phyloP scores from a whole-genome alignment of 805 yeast species.

The Isabelozyma gotoi region DNA sequence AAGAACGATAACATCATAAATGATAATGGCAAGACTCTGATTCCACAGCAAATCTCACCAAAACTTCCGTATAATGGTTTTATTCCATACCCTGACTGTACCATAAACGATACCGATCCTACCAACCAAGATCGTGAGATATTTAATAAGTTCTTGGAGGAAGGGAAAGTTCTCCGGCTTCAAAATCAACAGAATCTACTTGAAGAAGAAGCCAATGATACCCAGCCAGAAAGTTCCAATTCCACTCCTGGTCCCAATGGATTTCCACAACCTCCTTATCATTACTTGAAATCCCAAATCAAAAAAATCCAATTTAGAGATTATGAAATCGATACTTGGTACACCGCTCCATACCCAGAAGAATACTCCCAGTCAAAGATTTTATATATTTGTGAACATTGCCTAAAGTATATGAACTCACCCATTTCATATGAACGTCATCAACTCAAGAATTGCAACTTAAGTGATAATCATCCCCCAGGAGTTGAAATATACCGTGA shows the following conservation, averaged over 20 bases:
- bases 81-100: conserved; percentile 55
- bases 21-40: too few species aligned
- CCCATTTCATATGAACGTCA: conserved; percentile 71
- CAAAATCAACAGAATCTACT: conserved; percentile 15
- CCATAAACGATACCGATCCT: conserved; percentile 63
- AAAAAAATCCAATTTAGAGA: conserved; percentile 68
- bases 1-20: background rate
- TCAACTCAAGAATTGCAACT: conserved; percentile 62
- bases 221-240: background rate
- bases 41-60: conserved; percentile 19
- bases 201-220: conserved; percentile 16
- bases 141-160: conserved; percentile 43
- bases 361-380: conserved; percentile 65
- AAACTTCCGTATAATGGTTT: conserved; percentile 72
- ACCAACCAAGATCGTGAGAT: conserved; percentile 45
- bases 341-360: conserved; percentile 89
- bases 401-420: conserved; percentile 76
- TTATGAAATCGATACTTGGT: conserved; percentile 86
- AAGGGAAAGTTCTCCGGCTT: conserved; percentile 39
- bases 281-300: conserved; percentile 34
- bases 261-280: conserved; percentile 4
- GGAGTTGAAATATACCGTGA: conserved; percentile 45
- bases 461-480: conserved; percentile 62
- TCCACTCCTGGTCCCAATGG: conserved; percentile 6
- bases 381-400: conserved; percentile 78